Evolutionary conservation across 306 rosid genomes (phyloP).

Genomic region (Castanea mollissima): DNA sequence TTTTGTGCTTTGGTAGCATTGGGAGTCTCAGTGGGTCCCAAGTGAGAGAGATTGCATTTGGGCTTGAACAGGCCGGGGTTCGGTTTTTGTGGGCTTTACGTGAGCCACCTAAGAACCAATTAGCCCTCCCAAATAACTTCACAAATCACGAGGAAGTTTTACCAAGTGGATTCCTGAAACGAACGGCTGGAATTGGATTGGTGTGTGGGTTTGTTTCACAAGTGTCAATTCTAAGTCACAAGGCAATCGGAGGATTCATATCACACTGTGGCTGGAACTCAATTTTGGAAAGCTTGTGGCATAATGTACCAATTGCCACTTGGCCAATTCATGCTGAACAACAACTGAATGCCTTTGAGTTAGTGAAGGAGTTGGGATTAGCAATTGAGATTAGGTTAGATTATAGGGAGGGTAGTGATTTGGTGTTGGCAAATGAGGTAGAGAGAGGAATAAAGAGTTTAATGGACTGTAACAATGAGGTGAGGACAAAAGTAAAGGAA

Average conservation of each 20-base stretch:
- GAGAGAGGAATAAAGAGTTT: constrained; percentile 26
- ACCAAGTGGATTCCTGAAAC: constrained; percentile 39
- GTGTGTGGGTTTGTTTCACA: constrained; percentile 61
- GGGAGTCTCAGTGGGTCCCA: no score
- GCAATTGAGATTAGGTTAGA: constrained; percentile 53
- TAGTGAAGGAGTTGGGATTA: constrained; percentile 57
- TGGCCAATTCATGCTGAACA: constrained; percentile 63
- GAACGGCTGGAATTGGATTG: constrained; percentile 35
- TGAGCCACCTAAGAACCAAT: constrained; percentile 34
- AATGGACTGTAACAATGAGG: constrained; percentile 30
- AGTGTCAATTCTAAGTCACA: constrained; percentile 36
- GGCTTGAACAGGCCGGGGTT: background rate
- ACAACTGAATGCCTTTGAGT: constrained; percentile 56
- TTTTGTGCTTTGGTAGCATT: no score
- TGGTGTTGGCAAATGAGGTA: constrained; percentile 24
- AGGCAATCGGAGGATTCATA: constrained; percentile 47
- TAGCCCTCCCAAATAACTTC: constrained; percentile 27
- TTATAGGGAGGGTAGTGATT: constrained; percentile 18
- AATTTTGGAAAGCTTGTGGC: constrained; percentile 57
- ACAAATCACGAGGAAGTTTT: background rate
- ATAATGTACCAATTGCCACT: constrained; percentile 55
- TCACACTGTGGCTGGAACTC: constrained; percentile 78
- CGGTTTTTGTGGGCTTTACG: constrained; percentile 50
- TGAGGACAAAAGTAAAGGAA: constrained; percentile 38
- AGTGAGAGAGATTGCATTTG: no score